Conservation (phyloP, 129 eudicot species). For the Dittrichia graveolens region DNA sequence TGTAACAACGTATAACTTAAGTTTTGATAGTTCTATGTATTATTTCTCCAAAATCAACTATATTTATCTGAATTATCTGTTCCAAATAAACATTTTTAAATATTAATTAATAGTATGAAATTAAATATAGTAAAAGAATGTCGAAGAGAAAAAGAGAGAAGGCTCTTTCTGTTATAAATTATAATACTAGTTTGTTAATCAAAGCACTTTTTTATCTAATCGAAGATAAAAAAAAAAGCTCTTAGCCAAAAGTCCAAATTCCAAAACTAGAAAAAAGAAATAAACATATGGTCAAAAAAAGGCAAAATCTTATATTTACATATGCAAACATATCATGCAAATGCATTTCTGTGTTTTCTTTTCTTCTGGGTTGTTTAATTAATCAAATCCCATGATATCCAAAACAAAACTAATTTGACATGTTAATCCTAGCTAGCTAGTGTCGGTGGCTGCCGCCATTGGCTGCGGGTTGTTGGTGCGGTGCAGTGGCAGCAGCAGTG, state of each 20-base stretch:
- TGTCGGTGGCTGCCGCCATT: slow-evolving; percentile 11
- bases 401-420: slow-evolving; percentile 16
- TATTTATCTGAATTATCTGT: too few species aligned
- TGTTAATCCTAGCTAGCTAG: slow-evolving; percentile 14
- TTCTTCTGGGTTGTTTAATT: slow-evolving; percentile 28
- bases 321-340: slow-evolving; percentile 36
- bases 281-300: slow-evolving; percentile 34
- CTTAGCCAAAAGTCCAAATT: slow-evolving; percentile 37
- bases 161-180: too few species aligned
- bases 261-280: slow-evolving; percentile 20
- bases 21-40: too few species aligned
- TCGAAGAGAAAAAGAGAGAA: too few species aligned
- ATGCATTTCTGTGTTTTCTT: slow-evolving; percentile 21
- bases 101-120: too few species aligned
- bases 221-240: too few species aligned
- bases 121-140: too few species aligned
- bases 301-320: slow-evolving; percentile 40
- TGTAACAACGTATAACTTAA: too few species aligned
- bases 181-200: too few species aligned
- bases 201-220: too few species aligned
- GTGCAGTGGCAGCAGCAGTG: slow-evolving; percentile 22
- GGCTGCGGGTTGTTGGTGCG: slow-evolving; percentile 22
- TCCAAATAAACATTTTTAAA: too few species aligned
- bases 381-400: slow-evolving; percentile 33
- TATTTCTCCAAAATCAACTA: too few species aligned